Percentiles rank a stretch among this genome's conserved stretches.
Conservation (phyloP, 2,329 filamentous ascomycete species). For the Cercospora sp. region DNA sequence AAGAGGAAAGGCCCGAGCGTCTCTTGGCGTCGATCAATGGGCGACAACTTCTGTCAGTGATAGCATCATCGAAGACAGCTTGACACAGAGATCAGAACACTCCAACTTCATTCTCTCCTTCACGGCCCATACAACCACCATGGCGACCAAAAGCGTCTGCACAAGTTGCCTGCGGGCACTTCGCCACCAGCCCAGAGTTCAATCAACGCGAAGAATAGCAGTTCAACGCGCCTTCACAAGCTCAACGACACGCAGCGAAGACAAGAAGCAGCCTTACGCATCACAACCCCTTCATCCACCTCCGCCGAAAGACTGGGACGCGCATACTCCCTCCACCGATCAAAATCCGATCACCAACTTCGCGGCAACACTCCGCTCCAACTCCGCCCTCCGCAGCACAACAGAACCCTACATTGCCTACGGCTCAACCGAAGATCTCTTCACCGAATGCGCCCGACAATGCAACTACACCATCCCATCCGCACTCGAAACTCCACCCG, state of each 20-base stretch:
- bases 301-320: slow-evolving; percentile 17
- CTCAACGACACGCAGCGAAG: slow-evolving; percentile 15
- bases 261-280: slow-evolving; percentile 15
- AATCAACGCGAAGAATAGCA: slow-evolving; percentile 1
- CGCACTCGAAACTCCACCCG: slow-evolving; percentile 61
- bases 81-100: neutral
- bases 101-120: neutral
- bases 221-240: slow-evolving; percentile 8
- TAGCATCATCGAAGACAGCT: slow-evolving; percentile 8
- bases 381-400: slow-evolving; percentile 41
- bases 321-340: slow-evolving; percentile 16
- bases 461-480: slow-evolving; percentile 77
- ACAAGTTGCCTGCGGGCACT: slow-evolving; percentile 30
- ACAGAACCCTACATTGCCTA: slow-evolving; percentile 76
- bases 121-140: slow-evolving; percentile 8
- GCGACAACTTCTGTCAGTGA: neutral
- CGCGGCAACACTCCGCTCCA: slow-evolving; percentile 30
- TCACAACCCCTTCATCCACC: slow-evolving; percentile 19
- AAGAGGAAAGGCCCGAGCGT: neutral
- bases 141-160: slow-evolving; percentile 32
- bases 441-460: slow-evolving; percentile 70
- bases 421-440: slow-evolving; percentile 74
- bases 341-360: slow-evolving; percentile 28
- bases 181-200: slow-evolving; percentile 21
- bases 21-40: slow-evolving; percentile 2